These are phyloP conservation scores for Erodium maritimum DNA, from an alignment of 345 rosid species.

Conservation along the genomic window DNA sequence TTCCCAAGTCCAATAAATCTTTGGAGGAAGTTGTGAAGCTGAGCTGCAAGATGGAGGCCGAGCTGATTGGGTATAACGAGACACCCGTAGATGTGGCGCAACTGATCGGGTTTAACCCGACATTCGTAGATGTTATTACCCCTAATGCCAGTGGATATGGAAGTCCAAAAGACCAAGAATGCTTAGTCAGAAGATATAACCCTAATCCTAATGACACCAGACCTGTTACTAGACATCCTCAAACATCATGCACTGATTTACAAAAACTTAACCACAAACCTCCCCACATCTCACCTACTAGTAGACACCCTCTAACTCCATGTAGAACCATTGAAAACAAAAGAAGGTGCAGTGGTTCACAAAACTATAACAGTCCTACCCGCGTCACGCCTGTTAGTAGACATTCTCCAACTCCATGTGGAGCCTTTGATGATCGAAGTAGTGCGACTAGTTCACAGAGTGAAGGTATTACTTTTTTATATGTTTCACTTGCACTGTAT, in stretches of 20 bases:
- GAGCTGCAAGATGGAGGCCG: slow-evolving; percentile 38
- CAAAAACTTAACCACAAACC: no score
- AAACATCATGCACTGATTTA: no score
- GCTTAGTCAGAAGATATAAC: slow-evolving; percentile 6
- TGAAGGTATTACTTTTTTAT: no score
- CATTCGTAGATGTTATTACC: slow-evolving; percentile 32
- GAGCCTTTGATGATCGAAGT: no score
- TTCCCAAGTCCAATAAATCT: slow-evolving; percentile 25
- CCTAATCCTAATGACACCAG: slow-evolving; percentile 7
- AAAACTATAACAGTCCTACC: no score
- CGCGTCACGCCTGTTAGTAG: no score
- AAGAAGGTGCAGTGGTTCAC: no score
- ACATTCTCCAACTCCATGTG: no score
- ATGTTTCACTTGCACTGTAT: no score
- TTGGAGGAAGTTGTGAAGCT: slow-evolving; percentile 49
- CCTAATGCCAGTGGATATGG: slow-evolving; percentile 14
- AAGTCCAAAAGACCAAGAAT: slow-evolving; percentile 20
- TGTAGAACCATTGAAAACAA: neutral
- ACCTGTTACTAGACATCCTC: slow-evolving; percentile 12
- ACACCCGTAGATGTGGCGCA: slow-evolving; percentile 48
- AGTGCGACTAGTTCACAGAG: no score
- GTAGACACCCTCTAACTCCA: no score
- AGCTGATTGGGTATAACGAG: slow-evolving; percentile 76
- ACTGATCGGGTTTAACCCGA: slow-evolving; percentile 76
- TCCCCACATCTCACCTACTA: no score